Percentiles rank a stretch among this genome's conserved stretches.
These are phyloP conservation scores for Phaeomoniella chlamydospora DNA, from an alignment of 2,329 filamentous ascomycete genomes.

Conservation along the genomic window DNA sequence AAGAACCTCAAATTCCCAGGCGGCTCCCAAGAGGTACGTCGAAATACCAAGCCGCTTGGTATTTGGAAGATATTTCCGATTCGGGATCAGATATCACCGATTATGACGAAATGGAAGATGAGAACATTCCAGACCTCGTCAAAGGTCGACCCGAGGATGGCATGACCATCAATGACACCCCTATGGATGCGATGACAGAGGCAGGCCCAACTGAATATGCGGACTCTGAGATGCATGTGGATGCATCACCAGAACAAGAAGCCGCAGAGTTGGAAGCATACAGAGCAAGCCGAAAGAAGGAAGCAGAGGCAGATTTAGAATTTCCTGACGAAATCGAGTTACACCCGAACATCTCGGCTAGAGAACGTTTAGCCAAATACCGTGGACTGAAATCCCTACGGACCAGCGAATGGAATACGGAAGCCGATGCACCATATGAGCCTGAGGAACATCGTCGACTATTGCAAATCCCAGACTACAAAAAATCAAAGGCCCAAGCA, in stretches of 20 bases:
- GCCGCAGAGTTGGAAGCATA: conserved; percentile 70
- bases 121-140: conserved; percentile 32
- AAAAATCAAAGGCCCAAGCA: conserved; percentile 61
- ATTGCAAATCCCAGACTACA: conserved; percentile 80
- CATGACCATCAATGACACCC: conserved; percentile 21
- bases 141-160: conserved; percentile 58
- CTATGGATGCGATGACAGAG: conserved; percentile 50
- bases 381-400: conserved; percentile 83
- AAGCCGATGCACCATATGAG: conserved; percentile 74
- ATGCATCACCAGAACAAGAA: conserved; percentile 67
- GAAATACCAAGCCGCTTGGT: conserved; percentile 90
- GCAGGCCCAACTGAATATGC: conserved; percentile 77
- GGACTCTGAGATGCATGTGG: conserved; percentile 82
- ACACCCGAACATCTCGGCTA: conserved; percentile 69
- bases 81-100: conserved; percentile 75
- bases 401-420: conserved; percentile 75
- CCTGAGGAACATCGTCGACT: conserved; percentile 82
- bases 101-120: conserved; percentile 44
- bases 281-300: conserved; percentile 60
- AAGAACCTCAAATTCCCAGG: conserved; percentile 49
- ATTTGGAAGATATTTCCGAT: conserved; percentile 65
- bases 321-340: conserved; percentile 97
- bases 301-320: conserved; percentile 79
- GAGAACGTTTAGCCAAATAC: conserved; percentile 75
- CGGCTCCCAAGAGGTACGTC: conserved; percentile 82